Evolutionary conservation across 345 rosid species (phyloP).

Genomic region (Kernera saxatilis): DNA sequence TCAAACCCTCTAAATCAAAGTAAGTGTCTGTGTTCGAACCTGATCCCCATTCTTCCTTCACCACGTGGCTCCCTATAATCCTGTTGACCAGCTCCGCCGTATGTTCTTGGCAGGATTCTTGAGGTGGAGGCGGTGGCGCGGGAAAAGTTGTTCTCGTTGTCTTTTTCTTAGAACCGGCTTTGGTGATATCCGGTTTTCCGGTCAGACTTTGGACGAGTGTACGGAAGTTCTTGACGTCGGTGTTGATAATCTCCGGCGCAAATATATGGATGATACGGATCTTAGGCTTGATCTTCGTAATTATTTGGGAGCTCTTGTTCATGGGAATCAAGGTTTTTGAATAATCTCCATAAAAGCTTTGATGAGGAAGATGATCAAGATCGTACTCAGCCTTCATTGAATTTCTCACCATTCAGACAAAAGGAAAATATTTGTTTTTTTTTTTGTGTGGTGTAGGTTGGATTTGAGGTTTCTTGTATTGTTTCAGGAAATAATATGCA

Average conservation of each 20-base stretch:
- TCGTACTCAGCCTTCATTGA: conserved; percentile 19
- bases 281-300: conserved; percentile 66
- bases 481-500: conserved; percentile 4
- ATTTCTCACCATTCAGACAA: conserved; percentile 18
- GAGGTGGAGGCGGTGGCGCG: background rate
- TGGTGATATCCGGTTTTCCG: conserved; percentile 50
- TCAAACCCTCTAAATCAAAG: conserved; percentile 28
- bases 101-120: background rate
- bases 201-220: conserved; percentile 85
- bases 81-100: conserved; percentile 7
- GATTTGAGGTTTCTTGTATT: conserved; percentile 4
- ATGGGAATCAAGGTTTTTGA: conserved; percentile 30
- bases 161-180: conserved; percentile 17
- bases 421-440: background rate
- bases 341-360: conserved; percentile 16
- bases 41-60: conserved; percentile 35
- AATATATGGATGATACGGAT: conserved; percentile 78
- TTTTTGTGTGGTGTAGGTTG: background rate
- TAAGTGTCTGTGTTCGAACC: conserved; percentile 27
- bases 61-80: conserved; percentile 1
- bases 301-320: conserved; percentile 44
- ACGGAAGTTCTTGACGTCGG: conserved; percentile 80
- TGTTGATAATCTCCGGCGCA: conserved; percentile 93
- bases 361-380: conserved; percentile 13
- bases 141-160: background rate